A percentile compares a stretch with the other conserved stretches of the same genome.
These are phyloP conservation scores for Penicillium polonicum DNA, from an alignment of 2,329 filamentous ascomycete genomes.

Conservation along the genomic window DNA sequence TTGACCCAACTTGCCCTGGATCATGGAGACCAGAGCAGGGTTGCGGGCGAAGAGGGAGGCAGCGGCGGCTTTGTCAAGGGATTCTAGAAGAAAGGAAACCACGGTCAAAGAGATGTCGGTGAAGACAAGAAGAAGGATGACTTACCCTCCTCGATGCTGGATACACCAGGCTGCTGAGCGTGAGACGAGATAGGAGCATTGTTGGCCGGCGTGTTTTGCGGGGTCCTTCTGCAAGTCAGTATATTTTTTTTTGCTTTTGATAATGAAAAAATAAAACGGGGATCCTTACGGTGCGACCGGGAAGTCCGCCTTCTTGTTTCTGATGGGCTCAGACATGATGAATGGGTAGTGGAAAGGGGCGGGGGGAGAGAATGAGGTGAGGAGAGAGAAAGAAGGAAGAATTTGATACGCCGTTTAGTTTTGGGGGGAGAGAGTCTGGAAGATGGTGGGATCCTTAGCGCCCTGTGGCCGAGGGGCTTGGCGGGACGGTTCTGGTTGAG, in stretches of 20 bases:
- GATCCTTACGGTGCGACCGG: constrained; percentile 62
- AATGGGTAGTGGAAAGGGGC: constrained; percentile 38
- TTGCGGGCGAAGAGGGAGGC: constrained; percentile 95
- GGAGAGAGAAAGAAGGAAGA: constrained; percentile 34
- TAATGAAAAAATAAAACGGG: constrained; percentile 9
- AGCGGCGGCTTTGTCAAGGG: constrained; percentile 80
- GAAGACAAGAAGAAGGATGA: constrained; percentile 21
- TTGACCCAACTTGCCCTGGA: constrained; percentile 90
- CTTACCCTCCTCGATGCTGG: constrained; percentile 96
- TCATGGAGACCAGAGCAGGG: constrained; percentile 92
- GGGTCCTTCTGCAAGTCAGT: constrained; percentile 64
- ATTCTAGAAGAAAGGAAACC: constrained; percentile 60
- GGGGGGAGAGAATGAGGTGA: constrained; percentile 10
- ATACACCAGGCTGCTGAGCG: constrained; percentile 88
- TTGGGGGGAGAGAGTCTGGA: constrained; percentile 32
- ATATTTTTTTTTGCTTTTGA: constrained; percentile 22
- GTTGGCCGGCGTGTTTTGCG: constrained; percentile 94
- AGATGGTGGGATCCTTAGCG: constrained; percentile 45
- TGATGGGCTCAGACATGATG: constrained; percentile 66
- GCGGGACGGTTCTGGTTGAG: constrained; percentile 33
- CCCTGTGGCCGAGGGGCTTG: constrained; percentile 43
- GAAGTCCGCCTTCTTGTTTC: constrained; percentile 64
- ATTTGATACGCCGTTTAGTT: constrained; percentile 40
- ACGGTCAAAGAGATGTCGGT: constrained; percentile 12
- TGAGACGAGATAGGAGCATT: constrained; percentile 97